These are phyloP conservation scores for Solanum dulcamara DNA, from an alignment of 257 asterid genomes.

Conservation along the genomic window DNA sequence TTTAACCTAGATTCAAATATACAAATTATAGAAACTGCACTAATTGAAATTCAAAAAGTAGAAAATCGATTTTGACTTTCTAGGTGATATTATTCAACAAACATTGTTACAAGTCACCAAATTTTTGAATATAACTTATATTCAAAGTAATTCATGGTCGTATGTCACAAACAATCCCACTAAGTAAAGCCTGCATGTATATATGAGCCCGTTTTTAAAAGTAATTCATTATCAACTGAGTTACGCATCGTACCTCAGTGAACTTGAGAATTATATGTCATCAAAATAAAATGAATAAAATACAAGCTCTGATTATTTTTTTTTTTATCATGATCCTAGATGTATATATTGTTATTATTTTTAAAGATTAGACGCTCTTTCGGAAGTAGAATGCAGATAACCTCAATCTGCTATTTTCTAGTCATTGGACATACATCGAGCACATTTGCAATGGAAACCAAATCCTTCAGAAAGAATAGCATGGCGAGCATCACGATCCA, in stretches of 20 bases:
- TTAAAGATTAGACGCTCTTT: neutral
- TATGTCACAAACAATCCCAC: neutral
- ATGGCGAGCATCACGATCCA: conserved; percentile 66
- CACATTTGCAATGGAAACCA: conserved; percentile 70
- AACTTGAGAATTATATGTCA: neutral
- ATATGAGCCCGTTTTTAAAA: neutral
- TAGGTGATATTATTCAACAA: neutral
- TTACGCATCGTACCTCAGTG: neutral
- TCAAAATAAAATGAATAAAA: neutral
- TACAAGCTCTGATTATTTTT: neutral
- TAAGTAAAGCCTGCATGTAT: neutral
- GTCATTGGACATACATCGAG: conserved; percentile 53
- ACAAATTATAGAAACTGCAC: neutral
- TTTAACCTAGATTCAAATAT: neutral
- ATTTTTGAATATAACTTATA: neutral
- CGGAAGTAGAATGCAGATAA: neutral
- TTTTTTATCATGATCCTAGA: neutral
- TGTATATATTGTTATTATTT: neutral
- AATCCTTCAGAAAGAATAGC: conserved; percentile 49
- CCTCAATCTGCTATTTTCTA: conserved; percentile 2
- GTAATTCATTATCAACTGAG: neutral
- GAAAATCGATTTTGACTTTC: neutral
- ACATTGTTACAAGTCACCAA: neutral
- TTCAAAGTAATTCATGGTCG: neutral
- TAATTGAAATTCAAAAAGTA: neutral